Evolutionary conservation across 176 grass and related monocot genomes (phyloP).

Genomic region (Triticum timopheevii): DNA sequence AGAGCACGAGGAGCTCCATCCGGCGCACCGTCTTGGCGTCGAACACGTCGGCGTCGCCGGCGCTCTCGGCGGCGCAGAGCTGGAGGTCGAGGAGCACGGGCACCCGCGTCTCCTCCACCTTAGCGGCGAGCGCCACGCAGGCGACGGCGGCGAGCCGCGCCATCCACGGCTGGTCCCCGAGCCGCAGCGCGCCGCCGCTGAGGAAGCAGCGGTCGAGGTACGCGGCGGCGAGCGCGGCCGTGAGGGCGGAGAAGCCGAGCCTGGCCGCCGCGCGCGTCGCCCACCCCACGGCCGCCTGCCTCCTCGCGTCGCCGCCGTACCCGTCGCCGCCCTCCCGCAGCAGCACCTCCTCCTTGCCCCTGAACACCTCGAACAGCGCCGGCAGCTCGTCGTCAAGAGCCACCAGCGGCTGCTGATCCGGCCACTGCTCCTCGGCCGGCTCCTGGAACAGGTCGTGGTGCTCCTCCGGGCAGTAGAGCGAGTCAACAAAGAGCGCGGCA

Average conservation of each 20-base stretch:
- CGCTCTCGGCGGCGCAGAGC: conserved; percentile 15
- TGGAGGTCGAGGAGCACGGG: conserved; percentile 77
- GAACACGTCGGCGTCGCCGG: conserved; percentile 40
- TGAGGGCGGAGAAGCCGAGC: conserved; percentile 68
- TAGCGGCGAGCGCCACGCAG: conserved; percentile 71
- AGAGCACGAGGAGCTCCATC: conserved; percentile 88
- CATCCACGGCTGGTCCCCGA: conserved; percentile 70
- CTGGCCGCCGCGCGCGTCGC: conserved; percentile 35
- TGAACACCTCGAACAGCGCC: conserved; percentile 35
- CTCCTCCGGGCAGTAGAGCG: conserved; percentile 70
- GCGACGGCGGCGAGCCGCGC: conserved; percentile 64
- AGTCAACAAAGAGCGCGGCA: conserved; percentile 52
- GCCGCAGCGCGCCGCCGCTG: conserved; percentile 34
- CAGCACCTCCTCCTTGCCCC: conserved; percentile 39
- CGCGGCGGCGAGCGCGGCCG: conserved; percentile 50
- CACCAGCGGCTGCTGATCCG: background rate
- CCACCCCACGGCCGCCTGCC: conserved; percentile 58
- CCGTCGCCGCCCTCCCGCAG: background rate
- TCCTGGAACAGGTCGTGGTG: conserved; percentile 57
- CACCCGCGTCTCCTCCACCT: conserved; percentile 84
- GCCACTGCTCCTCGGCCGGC: background rate
- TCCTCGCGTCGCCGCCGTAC: conserved; percentile 33
- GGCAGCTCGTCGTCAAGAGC: conserved; percentile 39
- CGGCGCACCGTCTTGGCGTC: conserved; percentile 69
- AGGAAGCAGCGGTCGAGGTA: conserved; percentile 91